These are phyloP conservation scores for Aspergillus hiratsukae DNA, from an alignment of 2,329 filamentous ascomycete genomes.

Conservation along the genomic window DNA sequence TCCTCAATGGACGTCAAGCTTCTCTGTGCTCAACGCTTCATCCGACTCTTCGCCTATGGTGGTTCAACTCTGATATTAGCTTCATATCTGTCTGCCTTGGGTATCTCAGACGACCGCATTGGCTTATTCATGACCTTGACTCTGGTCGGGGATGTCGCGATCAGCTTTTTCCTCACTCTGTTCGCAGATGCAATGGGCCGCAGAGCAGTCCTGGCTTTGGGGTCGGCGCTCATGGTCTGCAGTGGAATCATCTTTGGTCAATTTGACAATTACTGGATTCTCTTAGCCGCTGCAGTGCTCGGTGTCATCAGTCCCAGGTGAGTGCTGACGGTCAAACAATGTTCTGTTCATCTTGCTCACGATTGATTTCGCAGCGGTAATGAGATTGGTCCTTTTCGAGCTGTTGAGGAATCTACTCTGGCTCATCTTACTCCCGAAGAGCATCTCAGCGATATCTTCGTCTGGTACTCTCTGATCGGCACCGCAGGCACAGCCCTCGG, in stretches of 20 bases:
- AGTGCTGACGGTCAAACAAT: neutral
- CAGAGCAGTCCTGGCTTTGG: conserved; percentile 50
- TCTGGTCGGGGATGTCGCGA: conserved; percentile 56
- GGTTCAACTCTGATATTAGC: conserved; percentile 58
- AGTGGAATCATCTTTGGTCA: conserved; percentile 54
- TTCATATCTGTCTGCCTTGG: conserved; percentile 55
- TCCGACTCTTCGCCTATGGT: conserved; percentile 62
- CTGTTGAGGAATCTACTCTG: conserved; percentile 62
- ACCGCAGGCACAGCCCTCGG: conserved; percentile 59
- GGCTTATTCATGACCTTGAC: conserved; percentile 64
- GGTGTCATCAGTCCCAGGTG: conserved; percentile 58
- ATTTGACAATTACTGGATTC: conserved; percentile 56
- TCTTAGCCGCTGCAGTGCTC: conserved; percentile 55
- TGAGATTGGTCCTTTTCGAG: conserved; percentile 64
- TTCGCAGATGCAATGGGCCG: conserved; percentile 57
- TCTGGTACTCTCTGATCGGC: conserved; percentile 57
- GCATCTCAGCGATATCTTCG: conserved; percentile 58
- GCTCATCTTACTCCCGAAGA: conserved; percentile 55
- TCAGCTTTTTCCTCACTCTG: conserved; percentile 55
- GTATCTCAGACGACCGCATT: conserved; percentile 55
- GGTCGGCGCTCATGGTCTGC: conserved; percentile 53
- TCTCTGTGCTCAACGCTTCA: conserved; percentile 38
- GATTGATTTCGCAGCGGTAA: conserved; percentile 42
- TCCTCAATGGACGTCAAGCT: conserved; percentile 36
- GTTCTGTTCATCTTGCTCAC: neutral